phyloP scores from a whole-genome alignment of 2,329 filamentous ascomycete genomes.

The Aspergillus sojae region DNA sequence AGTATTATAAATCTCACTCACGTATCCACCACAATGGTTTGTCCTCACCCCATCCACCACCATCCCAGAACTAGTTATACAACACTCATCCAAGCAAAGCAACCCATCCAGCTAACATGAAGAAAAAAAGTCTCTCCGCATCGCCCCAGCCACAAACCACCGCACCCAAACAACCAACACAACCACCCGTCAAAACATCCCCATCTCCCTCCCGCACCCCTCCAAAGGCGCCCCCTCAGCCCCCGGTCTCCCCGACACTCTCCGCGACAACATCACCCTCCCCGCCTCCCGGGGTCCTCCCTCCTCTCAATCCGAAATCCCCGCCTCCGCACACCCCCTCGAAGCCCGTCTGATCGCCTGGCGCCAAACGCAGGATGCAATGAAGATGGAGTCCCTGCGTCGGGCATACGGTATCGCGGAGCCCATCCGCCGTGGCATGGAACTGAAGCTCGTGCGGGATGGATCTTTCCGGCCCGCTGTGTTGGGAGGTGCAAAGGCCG shows the following conservation, averaged over 20 bases:
- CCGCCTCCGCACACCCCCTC: slow-evolving; percentile 81
- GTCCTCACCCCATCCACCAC: slow-evolving; percentile 1
- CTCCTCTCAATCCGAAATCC: slow-evolving; percentile 41
- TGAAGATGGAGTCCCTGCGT: slow-evolving; percentile 87
- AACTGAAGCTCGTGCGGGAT: slow-evolving; percentile 81
- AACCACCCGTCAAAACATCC: slow-evolving; percentile 54
- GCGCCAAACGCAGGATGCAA: slow-evolving; percentile 81
- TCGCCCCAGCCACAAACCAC: slow-evolving; percentile 73
- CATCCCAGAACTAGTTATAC: background rate
- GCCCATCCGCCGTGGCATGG: slow-evolving; percentile 90
- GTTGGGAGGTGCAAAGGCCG: slow-evolving; percentile 60
- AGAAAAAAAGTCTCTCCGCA: slow-evolving; percentile 73
- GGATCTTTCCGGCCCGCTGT: slow-evolving; percentile 74
- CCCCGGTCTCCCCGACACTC: slow-evolving; percentile 88
- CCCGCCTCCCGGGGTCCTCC: slow-evolving; percentile 52
- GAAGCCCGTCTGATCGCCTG: slow-evolving; percentile 86
- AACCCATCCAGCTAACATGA: slow-evolving; percentile 13
- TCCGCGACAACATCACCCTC: slow-evolving; percentile 80
- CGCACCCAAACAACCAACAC: slow-evolving; percentile 67
- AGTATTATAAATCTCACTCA: background rate
- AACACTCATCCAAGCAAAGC: slow-evolving; percentile 5
- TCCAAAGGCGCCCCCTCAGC: slow-evolving; percentile 81
- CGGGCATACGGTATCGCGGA: slow-evolving; percentile 90
- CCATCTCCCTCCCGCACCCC: slow-evolving; percentile 55
- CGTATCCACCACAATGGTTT: background rate